These are phyloP conservation scores for Xylariaceae sp. DNA, from an alignment of 2,329 filamentous ascomycete genomes.

Conservation along the genomic window DNA sequence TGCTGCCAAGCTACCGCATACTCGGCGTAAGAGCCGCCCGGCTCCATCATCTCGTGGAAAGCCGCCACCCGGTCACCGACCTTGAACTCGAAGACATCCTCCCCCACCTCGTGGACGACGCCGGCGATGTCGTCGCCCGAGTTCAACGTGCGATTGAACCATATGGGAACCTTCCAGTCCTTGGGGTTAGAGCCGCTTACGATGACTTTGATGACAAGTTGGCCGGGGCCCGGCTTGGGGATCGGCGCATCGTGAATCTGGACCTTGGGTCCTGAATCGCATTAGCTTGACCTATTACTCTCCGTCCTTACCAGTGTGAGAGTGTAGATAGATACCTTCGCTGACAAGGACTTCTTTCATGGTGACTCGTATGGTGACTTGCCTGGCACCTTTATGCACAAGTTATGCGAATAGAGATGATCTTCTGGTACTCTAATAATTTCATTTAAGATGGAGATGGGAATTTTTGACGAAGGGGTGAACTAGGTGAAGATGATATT, in stretches of 20 bases:
- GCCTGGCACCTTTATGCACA: not conserved
- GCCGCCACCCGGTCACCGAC: conserved; percentile 55
- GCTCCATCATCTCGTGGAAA: conserved; percentile 58
- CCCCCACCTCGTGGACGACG: conserved; percentile 60
- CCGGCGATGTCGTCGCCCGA: conserved; percentile 63
- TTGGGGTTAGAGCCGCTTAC: conserved; percentile 56
- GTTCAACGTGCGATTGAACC: conserved; percentile 45
- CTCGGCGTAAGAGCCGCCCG: conserved; percentile 64
- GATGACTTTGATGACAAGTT: conserved; percentile 52
- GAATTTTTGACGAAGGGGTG: too few species aligned
- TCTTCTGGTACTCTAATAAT: too few species aligned
- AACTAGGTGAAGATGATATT: too few species aligned
- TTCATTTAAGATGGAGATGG: too few species aligned
- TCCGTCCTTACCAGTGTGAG: not conserved
- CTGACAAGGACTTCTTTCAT: conserved; percentile 40
- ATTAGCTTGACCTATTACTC: not conserved
- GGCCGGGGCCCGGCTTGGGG: conserved; percentile 46
- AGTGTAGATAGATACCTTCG: conserved; percentile 21
- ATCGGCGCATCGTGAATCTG: conserved; percentile 49
- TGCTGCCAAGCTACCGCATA: conserved; percentile 63
- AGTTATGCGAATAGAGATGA: not conserved
- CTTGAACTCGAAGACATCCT: conserved; percentile 63
- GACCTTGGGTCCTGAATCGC: conserved; percentile 39
- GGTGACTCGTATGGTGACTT: too few species aligned
- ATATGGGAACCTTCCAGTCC: conserved; percentile 51